Conservation (phyloP, 176 grass and related monocot genomes). For the Oryza longistaminata region DNA sequence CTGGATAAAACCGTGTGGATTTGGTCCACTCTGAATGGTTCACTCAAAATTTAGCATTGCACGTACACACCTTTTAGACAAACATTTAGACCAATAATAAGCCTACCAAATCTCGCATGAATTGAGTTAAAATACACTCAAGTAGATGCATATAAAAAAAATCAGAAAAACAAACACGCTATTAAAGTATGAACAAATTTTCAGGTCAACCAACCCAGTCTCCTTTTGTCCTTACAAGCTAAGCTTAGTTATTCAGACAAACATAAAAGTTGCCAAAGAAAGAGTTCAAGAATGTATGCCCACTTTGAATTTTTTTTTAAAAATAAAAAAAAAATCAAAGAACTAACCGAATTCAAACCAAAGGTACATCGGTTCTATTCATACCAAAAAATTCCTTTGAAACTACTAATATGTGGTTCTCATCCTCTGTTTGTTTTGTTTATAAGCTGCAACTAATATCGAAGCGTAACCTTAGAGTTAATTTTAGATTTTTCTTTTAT, state of each 20-base stretch:
- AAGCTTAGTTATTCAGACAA: background rate
- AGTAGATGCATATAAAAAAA: background rate
- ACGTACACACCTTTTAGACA: background rate
- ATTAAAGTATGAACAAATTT: background rate
- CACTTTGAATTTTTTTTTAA: background rate
- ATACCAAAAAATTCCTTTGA: no score
- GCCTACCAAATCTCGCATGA: no score
- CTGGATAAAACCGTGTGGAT: conserved; percentile 10
- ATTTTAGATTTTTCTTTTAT: no score
- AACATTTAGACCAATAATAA: background rate
- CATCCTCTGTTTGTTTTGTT: no score
- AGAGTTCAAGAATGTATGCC: background rate
- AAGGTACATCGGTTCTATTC: no score
- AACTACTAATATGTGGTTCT: no score
- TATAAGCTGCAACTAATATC: no score
- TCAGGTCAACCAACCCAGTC: background rate
- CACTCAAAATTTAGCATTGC: background rate
- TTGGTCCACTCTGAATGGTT: background rate
- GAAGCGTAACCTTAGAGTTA: no score
- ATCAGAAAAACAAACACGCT: background rate
- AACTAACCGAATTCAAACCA: no score
- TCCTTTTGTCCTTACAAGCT: background rate
- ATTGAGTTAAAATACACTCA: background rate
- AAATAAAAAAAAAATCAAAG: no score
- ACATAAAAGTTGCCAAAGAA: conserved; percentile 8